Conservation (phyloP, 2,329 filamentous ascomycete genomes). For the Fusarium dimerum region DNA sequence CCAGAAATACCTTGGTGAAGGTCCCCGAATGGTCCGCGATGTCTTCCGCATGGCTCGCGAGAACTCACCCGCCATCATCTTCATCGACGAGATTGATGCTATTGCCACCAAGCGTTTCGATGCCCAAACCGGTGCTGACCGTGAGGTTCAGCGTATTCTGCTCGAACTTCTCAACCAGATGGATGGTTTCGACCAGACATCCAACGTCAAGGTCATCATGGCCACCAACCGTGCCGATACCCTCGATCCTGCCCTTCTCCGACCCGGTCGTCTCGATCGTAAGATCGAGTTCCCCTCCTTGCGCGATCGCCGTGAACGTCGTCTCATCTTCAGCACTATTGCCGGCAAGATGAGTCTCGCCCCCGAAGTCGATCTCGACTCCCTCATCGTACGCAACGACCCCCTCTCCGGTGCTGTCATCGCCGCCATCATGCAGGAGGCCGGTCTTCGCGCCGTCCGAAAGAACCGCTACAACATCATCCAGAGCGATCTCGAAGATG, state of each 20-base stretch:
- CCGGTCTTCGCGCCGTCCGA: constrained; percentile 86
- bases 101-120: constrained; percentile 99
- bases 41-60: constrained; percentile 99
- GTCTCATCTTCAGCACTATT: constrained; percentile 97
- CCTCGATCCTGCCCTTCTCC: constrained; percentile 89
- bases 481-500: constrained; percentile 93
- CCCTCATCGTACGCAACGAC: constrained; percentile 94
- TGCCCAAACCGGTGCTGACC: constrained; percentile 94
- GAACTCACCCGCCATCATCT: constrained; percentile 98
- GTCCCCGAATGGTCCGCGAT: constrained; percentile 97
- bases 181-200: constrained; percentile 98
- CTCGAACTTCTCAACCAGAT: constrained; percentile 98
- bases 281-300: constrained; percentile 99
- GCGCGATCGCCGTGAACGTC: constrained; percentile 88
- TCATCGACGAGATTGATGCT: constrained; percentile 99
- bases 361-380: constrained; percentile 95
- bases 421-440: constrained; percentile 99
- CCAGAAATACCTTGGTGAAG: constrained; percentile 97
- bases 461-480: constrained; percentile 99
- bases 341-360: constrained; percentile 95
- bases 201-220: constrained; percentile 99
- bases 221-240: constrained; percentile 98
- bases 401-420: constrained; percentile 94
- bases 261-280: constrained; percentile 91
- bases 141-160: constrained; percentile 97